Evolutionary conservation across 106 monocot genomes (phyloP), one percentile per base, ranked within the genome.

Genomic region (Dioscorea zingiberensis): DNA sequence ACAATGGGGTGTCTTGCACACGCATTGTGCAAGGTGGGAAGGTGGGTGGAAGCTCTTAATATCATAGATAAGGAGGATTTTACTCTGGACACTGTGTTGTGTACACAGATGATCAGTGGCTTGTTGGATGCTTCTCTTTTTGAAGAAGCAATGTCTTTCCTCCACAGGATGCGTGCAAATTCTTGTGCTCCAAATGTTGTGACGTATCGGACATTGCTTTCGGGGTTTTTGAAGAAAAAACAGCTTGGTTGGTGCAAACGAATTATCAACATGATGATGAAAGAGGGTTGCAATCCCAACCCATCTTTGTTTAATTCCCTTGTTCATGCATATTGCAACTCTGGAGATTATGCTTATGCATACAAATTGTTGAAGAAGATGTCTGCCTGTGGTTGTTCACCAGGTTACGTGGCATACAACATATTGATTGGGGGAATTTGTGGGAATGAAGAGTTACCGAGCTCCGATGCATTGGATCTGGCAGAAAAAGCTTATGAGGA

Each of bases 211-310:
- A 89, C 92, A 22, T 25, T 98, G 74, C 82, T 98, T 48, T 82
- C 78, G 4, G 92, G 97, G 2, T 93, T 98, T 76, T 49, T 98
- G 67, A 86, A 60, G 55, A 92, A 89, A 47, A 78, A 84, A 57
- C 97, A 98, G 71, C 83, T 98, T 23, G 92, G 97, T 24, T 93
- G 97, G 92, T 98, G 97, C 58, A 98, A 98, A 79, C 78, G 92
- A 64, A 82, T 98, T 38, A 27, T 93, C 23, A 89, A 86, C 47
- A 89, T 82, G 83, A 98, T 93, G 92, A 80, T 87, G 44, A 84
- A 55, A 6, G 97, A 98, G 69, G 97, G 97, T 46, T 92, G 85
- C 55, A 61, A 72, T 78, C 92, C 97, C 22, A 89, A 44, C 57
- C 72, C 68, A 1, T 72, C 80, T 27, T 68, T 98, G 58, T 98